These are phyloP conservation scores for Penicillium fuscoglaucum DNA, from an alignment of 2,329 filamentous ascomycete genomes.

Conservation along the genomic window DNA sequence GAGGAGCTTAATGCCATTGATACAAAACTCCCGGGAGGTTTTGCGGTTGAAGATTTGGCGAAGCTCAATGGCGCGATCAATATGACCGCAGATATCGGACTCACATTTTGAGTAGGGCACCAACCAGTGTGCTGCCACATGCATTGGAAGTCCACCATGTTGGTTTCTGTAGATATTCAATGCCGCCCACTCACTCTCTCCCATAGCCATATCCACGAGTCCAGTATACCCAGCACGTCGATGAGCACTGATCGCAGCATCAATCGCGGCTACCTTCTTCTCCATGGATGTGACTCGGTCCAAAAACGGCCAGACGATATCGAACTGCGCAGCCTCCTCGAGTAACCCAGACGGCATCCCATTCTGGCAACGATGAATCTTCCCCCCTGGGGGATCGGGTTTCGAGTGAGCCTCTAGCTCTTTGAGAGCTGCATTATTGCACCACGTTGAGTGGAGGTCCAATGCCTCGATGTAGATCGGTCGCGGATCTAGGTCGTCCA, in stretches of 20 bases:
- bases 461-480: constrained; percentile 53
- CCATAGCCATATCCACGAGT: constrained; percentile 54
- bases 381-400: constrained; percentile 47
- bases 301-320: constrained; percentile 51
- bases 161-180: constrained; percentile 38
- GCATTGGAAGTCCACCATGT: constrained; percentile 37
- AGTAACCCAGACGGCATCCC: constrained; percentile 48
- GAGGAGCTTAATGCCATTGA: constrained; percentile 53
- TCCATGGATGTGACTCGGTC: constrained; percentile 43
- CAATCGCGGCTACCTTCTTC: constrained; percentile 45
- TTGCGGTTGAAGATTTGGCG: constrained; percentile 41
- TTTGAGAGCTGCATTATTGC: constrained; percentile 48
- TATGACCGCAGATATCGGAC: constrained; percentile 44
- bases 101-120: constrained; percentile 44
- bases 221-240: constrained; percentile 50
- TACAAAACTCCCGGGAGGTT: constrained; percentile 45
- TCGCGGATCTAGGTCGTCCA: constrained; percentile 50
- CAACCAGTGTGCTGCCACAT: constrained; percentile 51
- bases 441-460: constrained; percentile 54
- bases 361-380: constrained; percentile 45
- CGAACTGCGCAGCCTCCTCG: constrained; percentile 47
- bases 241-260: constrained; percentile 47
- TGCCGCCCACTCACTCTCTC: constrained; percentile 50
- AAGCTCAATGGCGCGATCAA: constrained; percentile 48
- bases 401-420: constrained; percentile 46